phyloP scores from a whole-genome alignment of 2,329 filamentous ascomycete genomes.

The Coleophoma cylindrospora region DNA sequence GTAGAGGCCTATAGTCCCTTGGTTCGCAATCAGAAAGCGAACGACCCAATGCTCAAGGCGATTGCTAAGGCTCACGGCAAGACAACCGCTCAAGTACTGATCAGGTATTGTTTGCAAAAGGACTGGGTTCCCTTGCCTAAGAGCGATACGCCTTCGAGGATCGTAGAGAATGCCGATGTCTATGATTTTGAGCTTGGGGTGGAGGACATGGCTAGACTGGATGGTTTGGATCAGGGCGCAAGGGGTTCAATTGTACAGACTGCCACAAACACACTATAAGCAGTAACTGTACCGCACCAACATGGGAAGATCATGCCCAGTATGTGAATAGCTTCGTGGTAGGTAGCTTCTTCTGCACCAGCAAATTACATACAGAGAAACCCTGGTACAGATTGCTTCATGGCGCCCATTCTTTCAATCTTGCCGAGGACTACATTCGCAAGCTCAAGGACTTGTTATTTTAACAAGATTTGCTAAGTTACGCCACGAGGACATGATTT shows the following conservation, averaged over 20 bases:
- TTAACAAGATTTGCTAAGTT: too few relatives aligned
- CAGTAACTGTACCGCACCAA: background rate
- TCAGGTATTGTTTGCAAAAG: constrained; percentile 68
- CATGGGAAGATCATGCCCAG: background rate
- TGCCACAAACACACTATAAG: constrained; percentile 15
- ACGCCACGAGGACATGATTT: too few relatives aligned
- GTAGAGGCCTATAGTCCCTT: constrained; percentile 49
- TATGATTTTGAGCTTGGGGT: constrained; percentile 53
- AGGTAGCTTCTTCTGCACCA: background rate
- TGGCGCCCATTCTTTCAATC: too few relatives aligned
- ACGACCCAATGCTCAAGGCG: constrained; percentile 50
- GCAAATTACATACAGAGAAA: too few relatives aligned
- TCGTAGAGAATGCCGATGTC: constrained; percentile 54
- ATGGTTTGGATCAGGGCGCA: constrained; percentile 43
- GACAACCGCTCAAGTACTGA: constrained; percentile 58
- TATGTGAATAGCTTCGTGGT: background rate
- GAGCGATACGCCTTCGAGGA: constrained; percentile 53
- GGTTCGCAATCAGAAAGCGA: constrained; percentile 56
- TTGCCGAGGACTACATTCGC: too few relatives aligned
- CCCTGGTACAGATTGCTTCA: too few relatives aligned
- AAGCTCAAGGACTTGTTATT: too few relatives aligned
- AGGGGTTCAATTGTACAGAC: constrained; percentile 31
- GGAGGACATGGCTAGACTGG: constrained; percentile 51
- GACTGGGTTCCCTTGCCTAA: constrained; percentile 65
- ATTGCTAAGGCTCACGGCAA: constrained; percentile 56